Evolutionary conservation across 768 basidiomycete genomes (phyloP).

Genomic region (Tulasnella sp.): DNA sequence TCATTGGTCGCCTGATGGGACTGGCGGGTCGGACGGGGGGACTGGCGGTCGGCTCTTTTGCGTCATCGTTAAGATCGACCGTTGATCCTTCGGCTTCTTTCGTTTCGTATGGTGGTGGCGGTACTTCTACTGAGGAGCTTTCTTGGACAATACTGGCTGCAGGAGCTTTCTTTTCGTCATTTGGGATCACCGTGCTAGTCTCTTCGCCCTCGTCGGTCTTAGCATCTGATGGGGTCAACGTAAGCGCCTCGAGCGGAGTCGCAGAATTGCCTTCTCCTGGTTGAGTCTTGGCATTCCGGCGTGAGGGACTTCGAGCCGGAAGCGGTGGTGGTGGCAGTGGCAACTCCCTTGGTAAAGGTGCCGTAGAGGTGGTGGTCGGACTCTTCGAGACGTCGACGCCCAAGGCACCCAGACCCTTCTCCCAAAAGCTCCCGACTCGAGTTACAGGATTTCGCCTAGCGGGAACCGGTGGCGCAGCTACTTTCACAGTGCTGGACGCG

Average conservation of each 20-base stretch:
- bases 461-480: constrained; percentile 42
- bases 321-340: constrained; percentile 9
- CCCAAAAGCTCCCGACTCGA: constrained; percentile 42
- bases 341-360: background rate
- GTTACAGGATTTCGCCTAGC: constrained; percentile 34
- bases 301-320: constrained; percentile 6
- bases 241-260: background rate
- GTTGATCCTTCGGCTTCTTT: constrained; percentile 8
- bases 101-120: no score
- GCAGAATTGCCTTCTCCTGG: background rate
- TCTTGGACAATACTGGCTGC: background rate
- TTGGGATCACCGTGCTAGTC: background rate
- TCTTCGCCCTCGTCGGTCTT: background rate
- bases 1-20: constrained; percentile 16
- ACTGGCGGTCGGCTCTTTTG: constrained; percentile 14
- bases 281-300: background rate
- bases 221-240: background rate
- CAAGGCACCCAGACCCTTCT: constrained; percentile 30
- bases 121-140: background rate
- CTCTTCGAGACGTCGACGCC: background rate
- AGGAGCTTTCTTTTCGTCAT: constrained; percentile 1
- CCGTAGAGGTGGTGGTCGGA: background rate
- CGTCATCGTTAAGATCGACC: constrained; percentile 10
- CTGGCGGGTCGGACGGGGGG: background rate
- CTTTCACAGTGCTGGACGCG: background rate